A percentile compares a stretch with the other conserved stretches of the same genome.
Conservation (phyloP, 2,329 filamentous ascomycete genomes). For the Bertia moriformis region DNA sequence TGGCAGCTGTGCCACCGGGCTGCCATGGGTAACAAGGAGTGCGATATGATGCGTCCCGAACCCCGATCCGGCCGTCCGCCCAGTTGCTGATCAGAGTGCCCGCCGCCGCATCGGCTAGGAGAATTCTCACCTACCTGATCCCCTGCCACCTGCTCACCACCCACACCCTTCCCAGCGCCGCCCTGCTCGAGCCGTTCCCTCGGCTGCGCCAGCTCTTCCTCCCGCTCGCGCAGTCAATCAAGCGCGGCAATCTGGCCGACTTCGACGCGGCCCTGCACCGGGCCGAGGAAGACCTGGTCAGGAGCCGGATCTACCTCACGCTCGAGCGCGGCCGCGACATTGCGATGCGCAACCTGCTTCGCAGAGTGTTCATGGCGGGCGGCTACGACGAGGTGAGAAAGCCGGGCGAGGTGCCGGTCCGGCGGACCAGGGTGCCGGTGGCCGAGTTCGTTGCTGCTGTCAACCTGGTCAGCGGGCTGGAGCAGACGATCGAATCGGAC, state of each 20-base stretch:
- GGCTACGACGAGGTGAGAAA: conserved; percentile 70
- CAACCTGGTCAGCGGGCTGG: conserved; percentile 49
- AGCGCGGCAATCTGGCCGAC: conserved; percentile 63
- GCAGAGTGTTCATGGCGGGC: conserved; percentile 76
- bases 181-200: conserved; percentile 62
- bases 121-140: conserved; percentile 88
- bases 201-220: conserved; percentile 64
- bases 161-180: conserved; percentile 64
- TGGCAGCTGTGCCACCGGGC: conserved; percentile 65
- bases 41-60: conserved; percentile 16
- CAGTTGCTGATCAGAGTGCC: conserved; percentile 11
- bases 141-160: conserved; percentile 82
- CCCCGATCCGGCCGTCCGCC: background rate
- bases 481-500: conserved; percentile 65
- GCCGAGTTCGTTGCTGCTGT: conserved; percentile 76
- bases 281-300: conserved; percentile 85
- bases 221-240: conserved; percentile 67
- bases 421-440: conserved; percentile 66
- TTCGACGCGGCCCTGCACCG: conserved; percentile 72
- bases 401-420: conserved; percentile 41
- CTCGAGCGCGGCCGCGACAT: conserved; percentile 86
- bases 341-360: conserved; percentile 74
- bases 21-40: conserved; percentile 69
- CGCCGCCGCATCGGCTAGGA: too few relatives aligned
- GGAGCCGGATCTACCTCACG: conserved; percentile 82